Base-by-base conservation (phyloP, 1,284 basidiomycete species). In the Rhodotorula sp. region DNA sequence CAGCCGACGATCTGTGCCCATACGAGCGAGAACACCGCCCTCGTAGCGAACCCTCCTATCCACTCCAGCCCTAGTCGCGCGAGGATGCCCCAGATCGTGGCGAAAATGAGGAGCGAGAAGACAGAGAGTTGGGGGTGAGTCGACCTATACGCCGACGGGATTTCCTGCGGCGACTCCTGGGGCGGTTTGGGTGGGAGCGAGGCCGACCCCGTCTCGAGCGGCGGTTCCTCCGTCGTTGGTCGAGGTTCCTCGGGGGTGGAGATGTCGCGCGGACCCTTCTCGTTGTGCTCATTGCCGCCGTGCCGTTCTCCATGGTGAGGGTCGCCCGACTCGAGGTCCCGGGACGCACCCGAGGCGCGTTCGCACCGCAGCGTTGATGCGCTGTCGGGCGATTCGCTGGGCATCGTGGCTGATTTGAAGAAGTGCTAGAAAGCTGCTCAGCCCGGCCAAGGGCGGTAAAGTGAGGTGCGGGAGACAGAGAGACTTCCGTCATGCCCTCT, bases 1-100 rank as follows among this genome's bases (percentile, higher is more conserved):
- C 96, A 98, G 4, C 97, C 97, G 1, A 90, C 83, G 0, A 89
- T 90, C 81, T 99, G 96, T 0, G 89, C 86, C 85, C 95, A 98
- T 1, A 91, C 88, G 44, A 97, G 83, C 1, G 92, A 86, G 77
- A 92, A 96, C 17, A 97, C 88, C 75, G 88, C 86, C 61, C 86
- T 81, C 3, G 91, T 93, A 61, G 88, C 84, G 77, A 92, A 96
- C 2, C 85, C 87, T 46, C 81, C 82, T 29, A 84, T 75, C 54
- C 80, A 82, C 1, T 74, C 70, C 8, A 84, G 73, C 2, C 83
- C 83, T 15, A 83, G 71, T 27, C 83, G 78, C 5, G 79, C 75
- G 3, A 84, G 77, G 13, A 80, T 78, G 44, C 83, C 83, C 79
- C 82, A 81, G 59, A 84, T 77, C 10, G 82, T 77, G 2, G 80